Evolutionary conservation across 2,329 filamentous ascomycete species (phyloP), one percentile per base, ranked within the genome.

Genomic region (Claviceps sp.): DNA sequence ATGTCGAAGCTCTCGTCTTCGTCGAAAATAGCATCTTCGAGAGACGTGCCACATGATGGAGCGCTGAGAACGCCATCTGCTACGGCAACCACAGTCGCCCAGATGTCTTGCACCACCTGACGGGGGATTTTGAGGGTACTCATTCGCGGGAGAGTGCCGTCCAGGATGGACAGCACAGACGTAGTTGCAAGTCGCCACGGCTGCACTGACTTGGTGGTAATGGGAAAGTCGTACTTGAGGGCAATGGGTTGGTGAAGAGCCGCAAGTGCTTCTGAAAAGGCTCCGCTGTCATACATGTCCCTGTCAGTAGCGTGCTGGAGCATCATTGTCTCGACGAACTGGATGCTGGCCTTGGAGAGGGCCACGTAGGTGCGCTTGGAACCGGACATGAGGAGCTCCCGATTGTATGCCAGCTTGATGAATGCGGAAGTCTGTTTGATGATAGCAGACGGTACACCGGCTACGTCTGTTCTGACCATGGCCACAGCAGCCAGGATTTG

Each of bases 1-100:
- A 95, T 85, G 63, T 98, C 93, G 60, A 94, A 94, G 1, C 73
- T 67, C 67, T 97, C 84, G 61, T 98, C 91, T 8, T 74, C 72
- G 3, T 70, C 65, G 38, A 90, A 74, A 54, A 74, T 66, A 1
- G 74, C 64, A 2, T 64, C 67, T 7, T 70, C 63, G 14, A 71
- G 62, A 37, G 74, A 62, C 37, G 74, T 73, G 49, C 66, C 65
- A 51, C 70, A 68, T 50, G 78, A 80, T 49, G 83, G 77, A 2
- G 85, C 85, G 22, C 75, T 76, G 37, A 87, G 74, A 54, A 91
- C 82, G n/a, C 83, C 84, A 54, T 82, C 79, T 6, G 76, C 75
- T 47, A 89, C 79, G 9, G 71, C 72, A 14, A 85, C 77, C 49
- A 89, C 77, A 7, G 74, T 76, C 18, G 76, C 67, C 89, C 89